Conservation (phyloP, 495 filamentous ascomycete species). For the Extremus antarcticus region DNA sequence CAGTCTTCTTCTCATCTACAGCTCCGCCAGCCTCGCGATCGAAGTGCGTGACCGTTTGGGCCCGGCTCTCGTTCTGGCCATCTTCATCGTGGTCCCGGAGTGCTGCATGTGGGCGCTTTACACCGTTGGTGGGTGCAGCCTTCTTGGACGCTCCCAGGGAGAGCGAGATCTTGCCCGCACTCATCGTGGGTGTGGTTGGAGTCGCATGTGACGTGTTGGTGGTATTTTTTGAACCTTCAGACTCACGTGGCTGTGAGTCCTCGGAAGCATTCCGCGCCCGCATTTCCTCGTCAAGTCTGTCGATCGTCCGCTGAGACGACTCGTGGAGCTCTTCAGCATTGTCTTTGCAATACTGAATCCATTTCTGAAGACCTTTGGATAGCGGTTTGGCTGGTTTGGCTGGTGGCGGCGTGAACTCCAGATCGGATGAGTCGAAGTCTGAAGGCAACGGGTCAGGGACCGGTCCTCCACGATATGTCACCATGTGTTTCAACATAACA, state of each 20-base stretch:
- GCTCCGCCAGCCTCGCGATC: conserved; percentile 46
- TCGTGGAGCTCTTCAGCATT: not conserved
- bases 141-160: conserved; percentile 13
- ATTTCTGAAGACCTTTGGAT: not conserved
- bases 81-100: conserved; percentile 41
- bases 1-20: conserved; percentile 25
- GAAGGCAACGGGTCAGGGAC: not conserved
- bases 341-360: not conserved
- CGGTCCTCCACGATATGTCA: not conserved
- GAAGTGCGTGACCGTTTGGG: conserved; percentile 49
- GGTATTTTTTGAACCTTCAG: not conserved
- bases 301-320: not conserved
- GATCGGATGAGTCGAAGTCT: not conserved
- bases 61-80: conserved; percentile 25
- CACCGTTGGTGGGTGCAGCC: conserved; percentile 7
- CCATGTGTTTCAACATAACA: too few species aligned
- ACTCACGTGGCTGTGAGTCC: too few species aligned
- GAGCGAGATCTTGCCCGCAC: conserved; percentile 16
- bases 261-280: not conserved
- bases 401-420: not conserved
- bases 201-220: not conserved
- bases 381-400: not conserved
- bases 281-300: not conserved
- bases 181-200: not conserved
- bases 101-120: conserved; percentile 20